Percentiles rank a stretch among this genome's conserved stretches.
Conservation (phyloP, 331 rosid genomes). For the Saraca asoca region DNA sequence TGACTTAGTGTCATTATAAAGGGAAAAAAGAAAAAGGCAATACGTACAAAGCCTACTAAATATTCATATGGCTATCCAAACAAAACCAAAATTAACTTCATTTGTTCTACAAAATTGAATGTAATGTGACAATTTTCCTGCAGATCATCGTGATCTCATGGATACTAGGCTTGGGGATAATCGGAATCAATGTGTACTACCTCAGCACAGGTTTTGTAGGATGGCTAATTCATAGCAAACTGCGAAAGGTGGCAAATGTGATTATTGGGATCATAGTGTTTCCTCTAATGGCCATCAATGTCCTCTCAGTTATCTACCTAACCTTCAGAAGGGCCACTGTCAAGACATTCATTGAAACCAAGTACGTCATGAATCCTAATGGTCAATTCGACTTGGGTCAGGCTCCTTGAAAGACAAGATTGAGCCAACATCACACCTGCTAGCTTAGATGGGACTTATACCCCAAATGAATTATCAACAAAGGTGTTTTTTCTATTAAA, state of each 20-base stretch:
- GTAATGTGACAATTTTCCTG: conserved; percentile 20
- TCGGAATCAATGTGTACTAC: conserved; percentile 75
- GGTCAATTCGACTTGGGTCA: conserved; percentile 37
- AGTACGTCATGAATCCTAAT: conserved; percentile 29
- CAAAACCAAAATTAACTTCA: no score
- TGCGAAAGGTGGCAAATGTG: conserved; percentile 66
- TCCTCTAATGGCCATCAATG: conserved; percentile 70
- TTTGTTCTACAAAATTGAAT: no score
- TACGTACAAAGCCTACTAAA: no score
- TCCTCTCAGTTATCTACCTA: conserved; percentile 55
- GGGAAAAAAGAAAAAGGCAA: no score
- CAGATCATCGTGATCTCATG: conserved; percentile 75
- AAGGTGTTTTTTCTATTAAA: not conserved
- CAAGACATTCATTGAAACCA: conserved; percentile 48
- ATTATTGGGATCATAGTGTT: conserved; percentile 75
- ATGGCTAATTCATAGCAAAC: conserved; percentile 67
- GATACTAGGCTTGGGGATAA: conserved; percentile 66
- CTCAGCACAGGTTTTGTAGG: conserved; percentile 67
- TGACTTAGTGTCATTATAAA: no score
- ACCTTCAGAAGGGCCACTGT: conserved; percentile 71
- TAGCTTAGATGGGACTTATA: conserved; percentile 33
- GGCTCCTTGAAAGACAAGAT: conserved; percentile 61
- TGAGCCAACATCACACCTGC: conserved; percentile 56
- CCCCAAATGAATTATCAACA: conserved; percentile 11
- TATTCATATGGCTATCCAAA: no score